A percentile compares a stretch with the other conserved stretches of the same genome.
Conservation (phyloP, 2,329 filamentous ascomycete species). For the Colletotrichum shisoi region DNA sequence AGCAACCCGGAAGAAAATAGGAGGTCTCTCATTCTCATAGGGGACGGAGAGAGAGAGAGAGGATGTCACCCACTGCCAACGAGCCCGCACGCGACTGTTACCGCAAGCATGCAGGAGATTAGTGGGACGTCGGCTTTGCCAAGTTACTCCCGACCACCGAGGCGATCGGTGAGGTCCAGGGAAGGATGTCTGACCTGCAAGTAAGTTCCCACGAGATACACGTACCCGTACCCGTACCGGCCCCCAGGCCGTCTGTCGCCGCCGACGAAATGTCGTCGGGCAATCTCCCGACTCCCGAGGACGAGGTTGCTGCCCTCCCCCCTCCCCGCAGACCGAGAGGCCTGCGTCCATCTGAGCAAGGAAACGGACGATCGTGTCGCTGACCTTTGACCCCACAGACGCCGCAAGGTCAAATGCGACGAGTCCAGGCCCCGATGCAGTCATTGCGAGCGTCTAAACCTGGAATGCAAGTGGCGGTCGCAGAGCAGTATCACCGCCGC, state of each 20-base stretch:
- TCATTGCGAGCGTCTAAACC: conserved; percentile 61
- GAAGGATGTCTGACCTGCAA: conserved; percentile 59
- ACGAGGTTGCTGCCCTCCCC: neutral
- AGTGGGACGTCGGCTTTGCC: conserved; percentile 33
- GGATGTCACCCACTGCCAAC: conserved; percentile 25
- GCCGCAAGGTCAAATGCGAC: conserved; percentile 64
- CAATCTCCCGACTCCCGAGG: conserved; percentile 12
- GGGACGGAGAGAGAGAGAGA: neutral
- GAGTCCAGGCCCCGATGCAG: conserved; percentile 61
- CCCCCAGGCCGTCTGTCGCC: neutral
- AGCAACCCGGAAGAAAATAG: conserved; percentile 2
- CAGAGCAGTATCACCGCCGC: conserved; percentile 38
- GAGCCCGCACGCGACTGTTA: conserved; percentile 31
- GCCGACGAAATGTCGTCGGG: neutral
- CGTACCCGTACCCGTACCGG: neutral
- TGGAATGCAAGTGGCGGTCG: conserved; percentile 61
- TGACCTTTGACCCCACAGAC: conserved; percentile 45
- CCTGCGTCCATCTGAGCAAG: neutral
- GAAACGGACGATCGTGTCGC: neutral
- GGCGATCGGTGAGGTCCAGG: conserved; percentile 44
- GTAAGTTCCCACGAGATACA: conserved; percentile 44
- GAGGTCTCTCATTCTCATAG: neutral
- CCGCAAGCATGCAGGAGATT: conserved; percentile 38
- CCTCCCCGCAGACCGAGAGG: neutral
- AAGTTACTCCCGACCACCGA: conserved; percentile 28